phyloP scores from a whole-genome alignment of 202 grass and related monocot genomes.

The Cymbopogon flexuosus region DNA sequence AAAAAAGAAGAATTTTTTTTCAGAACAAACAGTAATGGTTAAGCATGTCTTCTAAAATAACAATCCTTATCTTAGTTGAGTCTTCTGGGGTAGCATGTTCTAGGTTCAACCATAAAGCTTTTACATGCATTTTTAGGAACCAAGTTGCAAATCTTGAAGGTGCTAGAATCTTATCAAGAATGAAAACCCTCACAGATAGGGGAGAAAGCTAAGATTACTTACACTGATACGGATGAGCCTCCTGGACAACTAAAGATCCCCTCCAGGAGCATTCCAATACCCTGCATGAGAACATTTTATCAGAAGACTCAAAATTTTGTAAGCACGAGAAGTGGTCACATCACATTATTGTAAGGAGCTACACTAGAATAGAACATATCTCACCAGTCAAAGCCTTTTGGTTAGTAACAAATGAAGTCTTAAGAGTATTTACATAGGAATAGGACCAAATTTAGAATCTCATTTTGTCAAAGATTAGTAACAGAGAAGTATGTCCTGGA shows the following conservation, averaged over 20 bases:
- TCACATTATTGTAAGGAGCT: background rate
- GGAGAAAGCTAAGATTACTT: constrained; percentile 22
- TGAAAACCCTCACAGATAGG: background rate
- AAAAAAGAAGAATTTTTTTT: too few species aligned
- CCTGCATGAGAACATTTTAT: constrained; percentile 51
- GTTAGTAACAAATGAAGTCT: constrained; percentile 8
- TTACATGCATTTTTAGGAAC: background rate
- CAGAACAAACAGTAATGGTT: too few species aligned
- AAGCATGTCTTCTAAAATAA: too few species aligned
- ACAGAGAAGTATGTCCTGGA: background rate
- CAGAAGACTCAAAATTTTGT: background rate
- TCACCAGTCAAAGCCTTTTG: constrained; percentile 5
- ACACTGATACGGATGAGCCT: constrained; percentile 90
- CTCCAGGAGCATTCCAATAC: constrained; percentile 88
- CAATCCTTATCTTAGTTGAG: too few species aligned
- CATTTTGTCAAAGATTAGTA: constrained; percentile 14
- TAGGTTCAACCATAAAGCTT: too few species aligned
- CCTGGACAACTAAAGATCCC: constrained; percentile 66
- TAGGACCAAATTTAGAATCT: constrained; percentile 9
- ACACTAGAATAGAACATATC: constrained; percentile 13
- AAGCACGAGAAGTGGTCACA: constrained; percentile 17
- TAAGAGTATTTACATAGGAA: background rate
- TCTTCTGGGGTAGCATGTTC: too few species aligned
- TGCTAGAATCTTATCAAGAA: background rate
- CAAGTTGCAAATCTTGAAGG: background rate